These are phyloP conservation scores for Aquanectria penicillioides DNA, from an alignment of 2,329 filamentous ascomycete genomes.

Conservation along the genomic window DNA sequence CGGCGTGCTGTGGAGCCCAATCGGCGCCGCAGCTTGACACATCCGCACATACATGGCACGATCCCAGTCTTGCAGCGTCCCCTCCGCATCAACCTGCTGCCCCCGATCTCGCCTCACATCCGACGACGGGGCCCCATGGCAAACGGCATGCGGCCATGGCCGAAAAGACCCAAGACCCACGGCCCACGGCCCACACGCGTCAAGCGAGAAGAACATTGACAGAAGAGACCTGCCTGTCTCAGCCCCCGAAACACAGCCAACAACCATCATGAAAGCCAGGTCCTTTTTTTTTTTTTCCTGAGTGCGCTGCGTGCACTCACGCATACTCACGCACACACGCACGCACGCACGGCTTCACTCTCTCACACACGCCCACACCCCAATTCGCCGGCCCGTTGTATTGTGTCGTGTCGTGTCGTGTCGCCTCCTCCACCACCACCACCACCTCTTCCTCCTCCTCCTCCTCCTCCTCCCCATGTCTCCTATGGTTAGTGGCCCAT, in stretches of 20 bases:
- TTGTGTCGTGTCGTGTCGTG: too few species aligned
- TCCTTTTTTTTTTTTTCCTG: constrained; percentile 5
- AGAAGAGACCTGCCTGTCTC: constrained; percentile 41
- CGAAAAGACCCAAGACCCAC: constrained; percentile 11
- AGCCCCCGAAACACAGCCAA: constrained; percentile 47
- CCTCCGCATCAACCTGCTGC: not conserved
- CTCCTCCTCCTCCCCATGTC: not conserved
- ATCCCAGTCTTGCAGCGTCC: not conserved
- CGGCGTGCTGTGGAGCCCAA: not conserved
- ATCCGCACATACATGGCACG: not conserved
- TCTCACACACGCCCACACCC: constrained; percentile 29
- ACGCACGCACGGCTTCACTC: too few species aligned
- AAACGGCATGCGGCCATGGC: constrained; percentile 4
- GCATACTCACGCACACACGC: not conserved
- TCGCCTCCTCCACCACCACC: too few species aligned
- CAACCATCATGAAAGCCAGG: constrained; percentile 35
- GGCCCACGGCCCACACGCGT: constrained; percentile 12
- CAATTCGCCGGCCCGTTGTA: constrained; percentile 20
- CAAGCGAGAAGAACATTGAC: constrained; percentile 21
- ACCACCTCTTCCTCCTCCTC: constrained; percentile 19
- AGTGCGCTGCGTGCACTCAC: not conserved
- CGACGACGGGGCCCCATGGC: not conserved
- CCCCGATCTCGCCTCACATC: constrained; percentile 4
- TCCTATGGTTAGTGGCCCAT: too few species aligned
- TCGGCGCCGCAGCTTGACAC: constrained; percentile 4